Base-by-base conservation (phyloP, 768 basidiomycete species). In the Paxillus ammoniavirescens region DNA sequence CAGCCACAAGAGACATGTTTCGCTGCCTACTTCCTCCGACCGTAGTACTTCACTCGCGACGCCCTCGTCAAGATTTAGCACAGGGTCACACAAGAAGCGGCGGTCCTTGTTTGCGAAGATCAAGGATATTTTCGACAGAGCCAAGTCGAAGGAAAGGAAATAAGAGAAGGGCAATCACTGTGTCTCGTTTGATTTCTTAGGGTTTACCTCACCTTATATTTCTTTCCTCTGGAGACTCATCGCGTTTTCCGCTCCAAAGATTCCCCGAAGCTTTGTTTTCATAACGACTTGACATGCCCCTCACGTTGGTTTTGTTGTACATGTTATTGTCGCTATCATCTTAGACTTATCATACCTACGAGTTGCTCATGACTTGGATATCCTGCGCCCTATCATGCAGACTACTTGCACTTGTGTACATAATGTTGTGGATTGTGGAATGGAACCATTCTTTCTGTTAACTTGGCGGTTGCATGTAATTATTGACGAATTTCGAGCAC, bases 71-170 rank as follows among this genome's bases (percentile, higher is more conserved):
- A 73, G 65, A 50, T 68, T 71, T 50, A 72, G 69, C 18, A 71
- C 75, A 2, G 49, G 59, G 13, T 59, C 57, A n/a, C 67, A 64
- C 14, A 83, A 83, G 72, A 85, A 82, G 63, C 73, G 73, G 42
- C 64, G 68, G 6, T 83, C 83, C 14, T 63, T 86, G 30, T 75
- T 87, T 49, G 77, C 77, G 23, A 84, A 75, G 59, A 62, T 75
- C 48, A 84, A 80, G 62, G 63, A 74, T 38, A 61, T 83, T 6
- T 86, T 87, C 35, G 73, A 81, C 50, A 77, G 75, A 60, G 73
- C 80, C 18, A 78, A 79, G 58, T 65, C 64, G 38, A 69, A 75
- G 45, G 68, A 75, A 60, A 65, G 70, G 54, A 68, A 65, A 52
- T 62, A 77, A 61, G 65, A 72, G 52, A 70, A 72, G 57, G 42